Base-by-base conservation (phyloP, 768 basidiomycete genomes). In the Podaxis carcinomalis region DNA sequence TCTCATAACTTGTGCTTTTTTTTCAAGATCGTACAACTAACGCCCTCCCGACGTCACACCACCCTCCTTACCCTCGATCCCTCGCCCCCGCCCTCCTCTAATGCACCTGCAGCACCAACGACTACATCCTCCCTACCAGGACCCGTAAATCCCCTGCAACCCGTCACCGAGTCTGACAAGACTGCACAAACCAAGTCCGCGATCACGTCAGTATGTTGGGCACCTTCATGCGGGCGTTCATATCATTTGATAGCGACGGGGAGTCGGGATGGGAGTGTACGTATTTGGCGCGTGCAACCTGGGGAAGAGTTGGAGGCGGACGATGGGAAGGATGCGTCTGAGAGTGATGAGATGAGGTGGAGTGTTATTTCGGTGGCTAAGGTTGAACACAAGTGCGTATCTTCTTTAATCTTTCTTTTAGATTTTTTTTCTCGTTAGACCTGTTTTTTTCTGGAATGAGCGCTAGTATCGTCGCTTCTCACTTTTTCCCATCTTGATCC, bases 171-270 rank as follows among this genome's bases (percentile, higher is more conserved):
- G 7, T 14, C 52, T 5, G 28, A 55, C 16, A 56, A 28, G 40
- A 14, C 62, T 37, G 59, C 62, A 4, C 74, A 79, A 9, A 72
- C 79, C 13, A 76, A 82, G 2, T 85, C 78, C 42, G 84, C 95
- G 1, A 83, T 96, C 53, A 91, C 90, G 0, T 87, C 89, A 32
- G 83, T 98, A 37, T 80, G 94, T 14, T 99, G 95, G 95, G 94
- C 96, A 0, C 92, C 97, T 0, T 89, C 89, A 0, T 96, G 93
- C 62, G 97, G 96, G 5, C 82, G 97, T 27, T 92, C 92, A 0
- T 96, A 94, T 73, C 96, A 98, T 68, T 88, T 98, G 40, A 82
- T 98, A 62, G 97, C 96, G 1, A 92, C 93, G 0, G 97, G 95
- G 14, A 80, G 86, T 32, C 80, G 94, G 32, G 95, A 97, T 70